These are phyloP conservation scores for Epichloe scottii DNA, from an alignment of 2,329 filamentous ascomycete species.

Conservation along the genomic window DNA sequence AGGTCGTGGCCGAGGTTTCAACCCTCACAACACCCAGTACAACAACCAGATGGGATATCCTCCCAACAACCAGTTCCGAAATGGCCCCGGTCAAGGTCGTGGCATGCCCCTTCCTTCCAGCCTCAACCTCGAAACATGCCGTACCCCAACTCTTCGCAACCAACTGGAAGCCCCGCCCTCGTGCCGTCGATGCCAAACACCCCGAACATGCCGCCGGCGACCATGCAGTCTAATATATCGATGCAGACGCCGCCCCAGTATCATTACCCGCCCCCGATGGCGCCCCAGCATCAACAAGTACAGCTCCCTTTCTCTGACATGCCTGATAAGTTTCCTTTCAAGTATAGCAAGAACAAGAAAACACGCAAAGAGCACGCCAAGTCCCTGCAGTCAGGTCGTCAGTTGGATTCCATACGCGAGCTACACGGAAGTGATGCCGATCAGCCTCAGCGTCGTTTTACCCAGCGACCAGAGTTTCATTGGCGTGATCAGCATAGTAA, in stretches of 20 bases:
- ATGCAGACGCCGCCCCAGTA: conserved; percentile 52
- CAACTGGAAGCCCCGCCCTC: conserved; percentile 53
- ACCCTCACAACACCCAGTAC: conserved; percentile 29
- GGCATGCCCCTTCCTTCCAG: conserved; percentile 37
- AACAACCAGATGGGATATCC: conserved; percentile 33
- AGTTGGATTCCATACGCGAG: conserved; percentile 25
- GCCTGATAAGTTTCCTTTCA: conserved; percentile 24
- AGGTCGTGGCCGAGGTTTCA: conserved; percentile 38
- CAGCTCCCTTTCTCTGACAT: conserved; percentile 29
- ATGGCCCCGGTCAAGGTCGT: conserved; percentile 35
- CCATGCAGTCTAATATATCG: conserved; percentile 43
- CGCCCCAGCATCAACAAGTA: conserved; percentile 50
- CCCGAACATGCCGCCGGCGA: conserved; percentile 52
- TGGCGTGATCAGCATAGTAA: conserved; percentile 16
- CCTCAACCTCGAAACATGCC: conserved; percentile 33
- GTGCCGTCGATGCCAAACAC: conserved; percentile 54
- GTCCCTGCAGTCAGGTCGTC: conserved; percentile 27
- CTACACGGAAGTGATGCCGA: conserved; percentile 20
- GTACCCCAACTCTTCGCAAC: conserved; percentile 51
- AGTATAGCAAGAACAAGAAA: conserved; percentile 33
- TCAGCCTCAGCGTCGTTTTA: conserved; percentile 28
- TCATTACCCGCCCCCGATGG: conserved; percentile 46
- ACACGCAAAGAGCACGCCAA: conserved; percentile 35
- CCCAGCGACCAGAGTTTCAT: conserved; percentile 31
- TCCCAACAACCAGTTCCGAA: conserved; percentile 30